Conservation (phyloP, 2,329 filamentous ascomycete genomes). For the Phyllachora maydis region DNA sequence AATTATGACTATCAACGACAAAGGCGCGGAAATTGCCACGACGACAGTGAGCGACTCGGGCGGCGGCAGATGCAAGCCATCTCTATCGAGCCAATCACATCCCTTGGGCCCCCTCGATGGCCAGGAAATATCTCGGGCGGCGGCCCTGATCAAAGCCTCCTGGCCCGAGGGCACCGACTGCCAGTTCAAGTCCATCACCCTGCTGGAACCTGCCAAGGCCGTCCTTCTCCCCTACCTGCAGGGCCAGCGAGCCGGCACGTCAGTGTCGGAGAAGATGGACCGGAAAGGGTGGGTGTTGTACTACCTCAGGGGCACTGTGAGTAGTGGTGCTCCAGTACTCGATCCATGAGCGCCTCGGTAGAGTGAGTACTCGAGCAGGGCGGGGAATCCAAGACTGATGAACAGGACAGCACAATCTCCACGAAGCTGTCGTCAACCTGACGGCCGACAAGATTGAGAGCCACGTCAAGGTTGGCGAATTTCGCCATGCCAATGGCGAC, state of each 20-base stretch:
- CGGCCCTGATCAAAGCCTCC: slow-evolving; percentile 23
- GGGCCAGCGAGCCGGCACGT: slow-evolving; percentile 20
- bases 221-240: slow-evolving; percentile 27
- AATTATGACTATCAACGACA: too few species aligned
- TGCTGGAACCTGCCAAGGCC: slow-evolving; percentile 33
- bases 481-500: slow-evolving; percentile 36
- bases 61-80: too few species aligned
- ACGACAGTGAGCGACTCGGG: too few species aligned
- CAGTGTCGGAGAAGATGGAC: slow-evolving; percentile 18
- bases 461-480: slow-evolving; percentile 36
- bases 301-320: slow-evolving; percentile 36
- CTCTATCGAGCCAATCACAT: slow-evolving; percentile 17
- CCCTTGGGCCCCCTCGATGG: slow-evolving; percentile 37
- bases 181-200: slow-evolving; percentile 41
- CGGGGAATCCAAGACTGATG: neutral
- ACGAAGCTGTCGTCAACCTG: slow-evolving; percentile 35
- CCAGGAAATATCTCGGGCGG: slow-evolving; percentile 31
- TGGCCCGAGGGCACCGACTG: slow-evolving; percentile 34
- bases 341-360: slow-evolving; percentile 1
- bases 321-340: slow-evolving; percentile 5
- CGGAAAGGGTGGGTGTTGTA: slow-evolving; percentile 34
- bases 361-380: too few species aligned
- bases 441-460: slow-evolving; percentile 25
- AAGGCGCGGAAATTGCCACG: too few species aligned
- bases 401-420: slow-evolving; percentile 32